phyloP scores from a whole-genome alignment of 345 rosid genomes.

The Carallia brachiata region DNA sequence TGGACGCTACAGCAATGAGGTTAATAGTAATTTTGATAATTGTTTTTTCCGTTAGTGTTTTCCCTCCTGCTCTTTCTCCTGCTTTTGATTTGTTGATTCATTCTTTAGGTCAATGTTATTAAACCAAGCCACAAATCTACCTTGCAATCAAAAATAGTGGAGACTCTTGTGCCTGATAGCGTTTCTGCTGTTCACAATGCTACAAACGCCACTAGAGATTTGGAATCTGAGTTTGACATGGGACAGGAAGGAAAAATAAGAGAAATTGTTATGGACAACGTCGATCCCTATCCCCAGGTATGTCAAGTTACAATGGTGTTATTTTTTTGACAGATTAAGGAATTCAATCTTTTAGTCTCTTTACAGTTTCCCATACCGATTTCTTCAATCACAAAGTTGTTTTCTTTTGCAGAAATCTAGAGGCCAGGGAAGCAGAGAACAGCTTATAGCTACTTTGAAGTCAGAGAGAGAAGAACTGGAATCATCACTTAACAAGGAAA shows the following conservation, averaged over 20 bases:
- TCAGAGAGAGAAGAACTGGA: conserved; percentile 83
- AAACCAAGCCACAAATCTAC: conserved; percentile 95
- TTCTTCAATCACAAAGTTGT: conserved; percentile 1
- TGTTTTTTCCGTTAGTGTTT: conserved; percentile 13
- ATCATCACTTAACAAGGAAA: conserved; percentile 68
- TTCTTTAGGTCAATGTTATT: conserved; percentile 71
- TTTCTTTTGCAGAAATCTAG: conserved; percentile 48
- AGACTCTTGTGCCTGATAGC: conserved; percentile 61
- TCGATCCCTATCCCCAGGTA: conserved; percentile 59
- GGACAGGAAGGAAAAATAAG: conserved; percentile 84
- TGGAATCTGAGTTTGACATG: conserved; percentile 71
- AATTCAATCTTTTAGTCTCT: background rate
- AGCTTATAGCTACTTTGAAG: conserved; percentile 51
- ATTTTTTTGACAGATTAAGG: background rate
- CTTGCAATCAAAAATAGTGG: conserved; percentile 62
- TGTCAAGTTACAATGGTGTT: conserved; percentile 1
- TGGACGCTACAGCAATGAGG: conserved; percentile 94
- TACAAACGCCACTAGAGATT: conserved; percentile 70
- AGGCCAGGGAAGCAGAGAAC: conserved; percentile 46
- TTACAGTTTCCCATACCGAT: background rate
- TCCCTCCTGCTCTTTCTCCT: conserved; percentile 7
- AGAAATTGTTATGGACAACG: conserved; percentile 76
- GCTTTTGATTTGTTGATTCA: conserved; percentile 21
- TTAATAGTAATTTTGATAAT: conserved; percentile 26
- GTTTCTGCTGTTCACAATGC: conserved; percentile 66